Base-by-base conservation (phyloP, 306 rosid species). In the Malus sylvestris region DNA sequence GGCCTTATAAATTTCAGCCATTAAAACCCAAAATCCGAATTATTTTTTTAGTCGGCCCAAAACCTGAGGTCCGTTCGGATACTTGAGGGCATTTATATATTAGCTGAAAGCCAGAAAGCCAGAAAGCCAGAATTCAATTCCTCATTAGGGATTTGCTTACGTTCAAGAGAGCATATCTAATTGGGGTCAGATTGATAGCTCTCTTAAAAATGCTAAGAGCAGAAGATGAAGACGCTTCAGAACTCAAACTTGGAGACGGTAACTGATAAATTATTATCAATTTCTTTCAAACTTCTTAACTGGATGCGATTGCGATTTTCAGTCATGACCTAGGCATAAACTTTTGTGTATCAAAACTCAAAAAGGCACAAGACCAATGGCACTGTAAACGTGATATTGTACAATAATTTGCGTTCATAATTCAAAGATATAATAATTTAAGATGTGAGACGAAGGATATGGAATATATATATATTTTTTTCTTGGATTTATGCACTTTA, bases 211-310 rank as follows among this genome's bases (percentile, higher is more conserved):
- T 71, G 75, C 65, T 71, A 10, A 30, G 30, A 42, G 8, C 3
- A 33, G 76, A 75, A 10, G 86, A 79, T 4, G 83, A 79, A 72
- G 86, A 76, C 32, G 79, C 79, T 27, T 79, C 81, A 61, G 66
- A 76, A 59, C 86, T 83, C 78, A 79, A 83, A 61, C 23, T 79
- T 15, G 86, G 79, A 29, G 79, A 66, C 7, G 86, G 86, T 82
- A 44, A 18, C 30, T 23, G 16, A 63, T 10, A 30, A 19, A 5
- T 8, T 19, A 30, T 63, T 65, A 63, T 29, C 42, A 30, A 5
- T 33, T 19, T 45, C 8, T 53, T 13, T 20, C 65, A 60, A 60
- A 2, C 13, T 22, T 52, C 45, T 25, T 32, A 32, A 58, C 46
- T 30, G 4, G 11, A 10, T 20, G 12, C 10, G 12, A 20, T 20